Evolutionary conservation across 352 stramenopile genomes (phyloP), one percentile per base, ranked within the genome.

Genomic region (Phytophthora capsici): DNA sequence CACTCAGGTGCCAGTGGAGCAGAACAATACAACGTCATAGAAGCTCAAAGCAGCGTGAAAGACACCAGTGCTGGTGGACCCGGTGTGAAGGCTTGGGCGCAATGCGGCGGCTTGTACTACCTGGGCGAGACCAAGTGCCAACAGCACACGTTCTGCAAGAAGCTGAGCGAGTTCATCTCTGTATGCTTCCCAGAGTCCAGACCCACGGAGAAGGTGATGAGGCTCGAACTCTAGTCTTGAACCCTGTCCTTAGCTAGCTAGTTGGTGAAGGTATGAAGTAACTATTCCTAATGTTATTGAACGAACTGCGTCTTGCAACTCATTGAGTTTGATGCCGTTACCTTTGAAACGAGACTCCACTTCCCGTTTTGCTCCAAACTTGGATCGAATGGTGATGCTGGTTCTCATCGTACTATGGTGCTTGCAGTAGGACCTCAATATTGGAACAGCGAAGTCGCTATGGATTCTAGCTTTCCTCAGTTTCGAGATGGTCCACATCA

Each of bases 231-330:
- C 3, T 69, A 59, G 48, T 38, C 19, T 55, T 55, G 25, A 38
- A 16, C 22, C 25, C 20, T 13, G 16, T 37, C 48, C 19, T 8
- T 9, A 34, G 28, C 28, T 22, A 34, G 25, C 52, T 62, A 65
- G 58, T 51, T 72, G 67, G 57, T 62, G 25, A 20, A 58, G 28
- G 53, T 37, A 67, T 66, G 17, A 69, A 66, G 32, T 56, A 63
- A 60, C 52, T 49, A 61, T 49, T 54, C 40, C 52, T 65, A 73
- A 73, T 69, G 65, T 69, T 73, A 73, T 73, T 69, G 49, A 57
- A 61, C 45, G 50, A 38, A 54, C 17, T 32, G 47, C 38, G 9
- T 30, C 34, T 12, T n/a, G 23, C 20, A 26, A 17, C 28, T 51
- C 28, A 34, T 34, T 34, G 8, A 1, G 26, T 30, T 30, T 32